Conservation (phyloP, 768 basidiomycete genomes). For the Panaeolus papilionaceus region DNA sequence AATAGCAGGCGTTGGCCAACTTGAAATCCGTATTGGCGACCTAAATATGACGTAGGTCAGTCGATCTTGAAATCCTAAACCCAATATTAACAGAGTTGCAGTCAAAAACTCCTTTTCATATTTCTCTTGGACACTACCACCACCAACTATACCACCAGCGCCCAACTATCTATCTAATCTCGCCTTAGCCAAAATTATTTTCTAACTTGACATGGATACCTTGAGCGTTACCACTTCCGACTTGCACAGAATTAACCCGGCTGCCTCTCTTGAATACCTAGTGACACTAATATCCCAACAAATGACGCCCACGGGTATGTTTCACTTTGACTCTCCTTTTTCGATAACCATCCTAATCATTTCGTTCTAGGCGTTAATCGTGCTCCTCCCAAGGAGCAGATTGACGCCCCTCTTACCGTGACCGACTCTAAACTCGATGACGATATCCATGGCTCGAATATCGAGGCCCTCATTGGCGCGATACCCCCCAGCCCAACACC, state of each 20-base stretch:
- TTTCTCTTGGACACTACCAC: neutral
- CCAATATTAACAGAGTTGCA: constrained; percentile 1
- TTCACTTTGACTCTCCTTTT: neutral
- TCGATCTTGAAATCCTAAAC: constrained; percentile 13
- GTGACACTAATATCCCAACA: constrained; percentile 8
- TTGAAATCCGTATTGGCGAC: neutral
- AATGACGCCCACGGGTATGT: constrained; percentile 5
- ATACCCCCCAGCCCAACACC: neutral
- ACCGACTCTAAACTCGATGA: neutral
- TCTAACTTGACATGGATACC: neutral
- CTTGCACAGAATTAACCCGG: neutral
- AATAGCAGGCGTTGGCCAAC: neutral
- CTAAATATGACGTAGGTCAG: neutral
- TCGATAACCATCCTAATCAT: neutral
- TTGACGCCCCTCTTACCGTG: neutral
- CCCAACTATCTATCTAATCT: neutral
- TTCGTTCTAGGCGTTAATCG: neutral
- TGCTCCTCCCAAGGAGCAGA: neutral
- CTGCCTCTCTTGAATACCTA: constrained; percentile 9
- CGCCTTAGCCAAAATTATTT: neutral
- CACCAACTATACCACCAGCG: neutral
- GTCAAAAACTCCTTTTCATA: neutral
- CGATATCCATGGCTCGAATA: neutral
- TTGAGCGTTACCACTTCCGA: neutral
- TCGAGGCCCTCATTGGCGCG: neutral